phyloP scores from a whole-genome alignment of 768 basidiomycete genomes.

The Boletus rex-veris region DNA sequence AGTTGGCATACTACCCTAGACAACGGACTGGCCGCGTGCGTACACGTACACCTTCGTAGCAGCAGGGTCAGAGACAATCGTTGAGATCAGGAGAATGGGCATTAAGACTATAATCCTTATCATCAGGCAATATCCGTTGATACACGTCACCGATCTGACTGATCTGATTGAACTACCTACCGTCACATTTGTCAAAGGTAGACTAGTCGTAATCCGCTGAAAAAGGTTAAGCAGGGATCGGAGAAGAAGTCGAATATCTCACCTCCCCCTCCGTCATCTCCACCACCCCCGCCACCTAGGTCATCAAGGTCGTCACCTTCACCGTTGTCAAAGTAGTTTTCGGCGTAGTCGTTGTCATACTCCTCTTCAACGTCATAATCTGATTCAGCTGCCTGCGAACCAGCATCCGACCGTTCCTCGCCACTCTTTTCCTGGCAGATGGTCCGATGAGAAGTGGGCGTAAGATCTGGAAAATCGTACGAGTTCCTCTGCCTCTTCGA shows the following conservation, averaged over 20 bases:
- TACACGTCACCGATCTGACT: not conserved
- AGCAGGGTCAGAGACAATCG: not conserved
- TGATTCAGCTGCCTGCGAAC: constrained; percentile 60
- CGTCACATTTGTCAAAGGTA: not conserved
- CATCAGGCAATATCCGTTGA: not conserved
- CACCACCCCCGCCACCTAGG: constrained; percentile 65
- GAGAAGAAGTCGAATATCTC: not conserved
- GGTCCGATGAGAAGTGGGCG: not conserved
- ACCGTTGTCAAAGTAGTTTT: constrained; percentile 89
- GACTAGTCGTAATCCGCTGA: constrained; percentile 28
- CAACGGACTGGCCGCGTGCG: no score
- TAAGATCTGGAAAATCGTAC: constrained; percentile 27
- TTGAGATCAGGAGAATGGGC: not conserved
- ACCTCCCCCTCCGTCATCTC: constrained; percentile 63
- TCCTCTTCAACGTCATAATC: constrained; percentile 90
- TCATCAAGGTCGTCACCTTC: constrained; percentile 81
- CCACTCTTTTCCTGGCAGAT: constrained; percentile 59
- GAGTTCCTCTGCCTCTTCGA: constrained; percentile 60
- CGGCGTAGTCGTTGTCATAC: constrained; percentile 88
- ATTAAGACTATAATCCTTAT: not conserved
- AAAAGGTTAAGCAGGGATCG: not conserved
- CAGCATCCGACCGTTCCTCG: constrained; percentile 64
- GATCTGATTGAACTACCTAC: constrained; percentile 6
- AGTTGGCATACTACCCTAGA: constrained; percentile 5
- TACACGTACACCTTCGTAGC: no score